Base-by-base conservation (phyloP, 495 filamentous ascomycete species). In the Penicillium bovifimosum region DNA sequence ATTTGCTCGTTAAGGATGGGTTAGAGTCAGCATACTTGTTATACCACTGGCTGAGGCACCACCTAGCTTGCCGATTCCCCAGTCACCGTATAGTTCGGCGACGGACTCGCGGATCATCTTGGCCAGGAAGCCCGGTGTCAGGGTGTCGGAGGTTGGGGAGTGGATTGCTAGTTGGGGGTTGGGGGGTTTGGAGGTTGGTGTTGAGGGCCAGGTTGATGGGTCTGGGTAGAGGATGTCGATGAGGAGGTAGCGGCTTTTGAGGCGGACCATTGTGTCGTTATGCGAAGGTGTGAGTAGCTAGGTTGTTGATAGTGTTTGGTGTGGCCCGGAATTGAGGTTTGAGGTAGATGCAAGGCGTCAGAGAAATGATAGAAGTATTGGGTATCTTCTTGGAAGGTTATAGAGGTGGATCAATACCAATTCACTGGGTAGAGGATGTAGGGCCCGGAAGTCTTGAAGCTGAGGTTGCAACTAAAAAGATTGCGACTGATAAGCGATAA, bases 241-340 rank as follows among this genome's bases (percentile, higher is more conserved):
- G 28, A 97, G 81, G 34, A 98, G 84, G 65, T 98, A 98, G 52
- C 93, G 87, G 68, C 93, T 82, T 74, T 98, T 98, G 56, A 96
- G 74, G 62, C 93, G 90, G 53, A 97, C 93, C 93, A 98, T 98
- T 53, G 14, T 58, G 20, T 24, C 4, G 20, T 2, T 24, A 24
- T 24, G 20, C 4, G 2, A 4, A 24, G 20, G 20, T 2, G 20
- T 24, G 20, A 24, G 2, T 24, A 24, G 20, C 2, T 24, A 24
- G 20, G 20, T 24, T 24, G 20, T 24, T 17, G 34, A 13, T 39
- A 34, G 20, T 10, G 32, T 47, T 17, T 39, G 46, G 20, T 10
- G 32, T 47, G 20, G 10, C 10, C 35, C 5, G 32, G 7, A 10
- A 17, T 36, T 51, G 38, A 14, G 16, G 31, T 38, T 26, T 28